A percentile compares a stretch with the other conserved stretches of the same genome.
Conservation (phyloP, 176 grass and related monocot genomes). For the Bonia amplexicaulis region DNA sequence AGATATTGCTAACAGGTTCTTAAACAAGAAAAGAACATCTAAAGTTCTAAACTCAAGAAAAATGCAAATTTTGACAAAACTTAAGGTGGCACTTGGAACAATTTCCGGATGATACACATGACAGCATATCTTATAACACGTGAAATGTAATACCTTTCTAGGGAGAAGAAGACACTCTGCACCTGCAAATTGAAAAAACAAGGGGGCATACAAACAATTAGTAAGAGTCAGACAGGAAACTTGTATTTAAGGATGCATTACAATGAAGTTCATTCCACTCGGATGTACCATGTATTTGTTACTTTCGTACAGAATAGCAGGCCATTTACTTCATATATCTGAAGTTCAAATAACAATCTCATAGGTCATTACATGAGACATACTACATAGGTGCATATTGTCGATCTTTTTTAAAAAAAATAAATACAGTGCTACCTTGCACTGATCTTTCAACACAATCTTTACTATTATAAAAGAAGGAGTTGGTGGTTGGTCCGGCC, state of each 20-base stretch:
- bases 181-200: constrained; percentile 48
- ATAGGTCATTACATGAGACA: no score
- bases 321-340: no score
- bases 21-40: neutral
- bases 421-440: no score
- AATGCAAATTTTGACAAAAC: neutral
- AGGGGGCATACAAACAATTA: neutral
- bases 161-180: constrained; percentile 62
- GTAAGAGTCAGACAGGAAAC: neutral
- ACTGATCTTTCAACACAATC: no score
- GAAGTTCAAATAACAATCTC: no score
- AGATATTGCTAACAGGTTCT: neutral
- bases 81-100: neutral
- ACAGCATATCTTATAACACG: neutral
- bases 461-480: no score
- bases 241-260: neutral
- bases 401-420: no score
- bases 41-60: neutral
- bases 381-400: no score
- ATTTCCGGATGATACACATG: neutral
- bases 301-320: neutral
- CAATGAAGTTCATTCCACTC: neutral
- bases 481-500: no score
- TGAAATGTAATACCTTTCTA: constrained; percentile 55
- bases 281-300: neutral